Percentiles rank a stretch among this genome's conserved stretches.
Conservation (phyloP, 2,329 filamentous ascomycete species). For the Chalaropsis ovoidea region DNA sequence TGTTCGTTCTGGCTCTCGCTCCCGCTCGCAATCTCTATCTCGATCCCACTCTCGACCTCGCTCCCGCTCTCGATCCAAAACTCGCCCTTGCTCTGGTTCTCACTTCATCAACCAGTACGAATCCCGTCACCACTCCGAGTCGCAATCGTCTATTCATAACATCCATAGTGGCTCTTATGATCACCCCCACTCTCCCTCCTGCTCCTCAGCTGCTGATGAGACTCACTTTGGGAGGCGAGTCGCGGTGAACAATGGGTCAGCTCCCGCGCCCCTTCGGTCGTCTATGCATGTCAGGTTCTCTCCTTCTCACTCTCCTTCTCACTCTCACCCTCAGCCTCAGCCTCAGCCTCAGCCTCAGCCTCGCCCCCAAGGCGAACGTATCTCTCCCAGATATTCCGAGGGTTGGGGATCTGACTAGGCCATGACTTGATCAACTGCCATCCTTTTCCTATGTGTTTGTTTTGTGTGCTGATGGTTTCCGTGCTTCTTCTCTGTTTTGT, state of each 20-base stretch:
- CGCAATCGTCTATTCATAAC: neutral
- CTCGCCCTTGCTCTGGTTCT: neutral
- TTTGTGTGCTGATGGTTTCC: conserved; percentile 6
- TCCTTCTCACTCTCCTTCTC: neutral
- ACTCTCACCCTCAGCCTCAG: too few species aligned
- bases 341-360: too few species aligned
- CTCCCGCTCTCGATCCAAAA: neutral
- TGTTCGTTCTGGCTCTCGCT: neutral
- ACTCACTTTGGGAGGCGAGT: too few species aligned
- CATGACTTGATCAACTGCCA: neutral
- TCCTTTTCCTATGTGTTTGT: neutral
- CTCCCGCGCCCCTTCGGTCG: too few species aligned
- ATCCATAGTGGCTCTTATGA: too few species aligned
- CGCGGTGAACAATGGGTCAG: too few species aligned
- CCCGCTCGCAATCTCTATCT: neutral
- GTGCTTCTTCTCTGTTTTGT: neutral
- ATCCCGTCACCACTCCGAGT: neutral
- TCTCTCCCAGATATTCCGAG: neutral
- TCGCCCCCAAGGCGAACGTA: neutral
- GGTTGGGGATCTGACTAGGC: neutral
- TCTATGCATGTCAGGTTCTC: too few species aligned
- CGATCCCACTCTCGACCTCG: neutral
- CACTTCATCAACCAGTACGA: neutral
- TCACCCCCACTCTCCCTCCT: too few species aligned
- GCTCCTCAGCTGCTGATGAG: too few species aligned